These are phyloP conservation scores for Umbellularia californica DNA, from an alignment of 164 flowering plant genomes.

Conservation along the genomic window DNA sequence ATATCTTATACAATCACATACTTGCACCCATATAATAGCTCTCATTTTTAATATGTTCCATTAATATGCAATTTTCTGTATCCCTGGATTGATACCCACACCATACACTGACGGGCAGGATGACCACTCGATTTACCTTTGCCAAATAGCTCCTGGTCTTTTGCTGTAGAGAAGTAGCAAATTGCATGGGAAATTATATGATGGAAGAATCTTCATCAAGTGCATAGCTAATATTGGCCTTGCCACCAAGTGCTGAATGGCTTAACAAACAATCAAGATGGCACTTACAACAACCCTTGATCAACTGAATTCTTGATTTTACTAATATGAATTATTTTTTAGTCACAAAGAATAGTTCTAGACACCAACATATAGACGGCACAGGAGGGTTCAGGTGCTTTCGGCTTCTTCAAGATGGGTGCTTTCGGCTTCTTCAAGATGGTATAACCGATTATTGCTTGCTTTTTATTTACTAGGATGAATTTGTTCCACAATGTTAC, in stretches of 20 bases:
- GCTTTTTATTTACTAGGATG: not conserved
- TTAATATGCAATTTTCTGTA: too few species aligned
- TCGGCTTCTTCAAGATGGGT: not conserved
- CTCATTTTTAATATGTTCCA: too few species aligned
- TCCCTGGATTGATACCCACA: too few species aligned
- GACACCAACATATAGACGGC: not conserved
- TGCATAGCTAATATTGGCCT: not conserved
- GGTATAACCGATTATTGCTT: not conserved
- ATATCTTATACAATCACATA: too few species aligned
- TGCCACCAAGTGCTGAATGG: not conserved
- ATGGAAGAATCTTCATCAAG: not conserved
- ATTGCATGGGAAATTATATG: not conserved
- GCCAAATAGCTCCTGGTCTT: not conserved
- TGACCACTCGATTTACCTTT: not conserved
- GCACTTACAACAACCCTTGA: not conserved
- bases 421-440: not conserved
- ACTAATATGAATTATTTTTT: not conserved
- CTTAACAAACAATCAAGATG: not conserved
- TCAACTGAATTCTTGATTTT: not conserved
- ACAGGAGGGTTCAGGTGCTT: not conserved
- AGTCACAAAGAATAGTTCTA: not conserved
- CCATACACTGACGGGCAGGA: too few species aligned
- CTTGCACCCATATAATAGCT: too few species aligned
- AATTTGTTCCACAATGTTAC: slow-evolving; percentile 3
- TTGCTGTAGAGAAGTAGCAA: not conserved